phyloP scores from a whole-genome alignment of 2,329 filamentous ascomycete genomes.

The Reticulascus tulasneorum region DNA sequence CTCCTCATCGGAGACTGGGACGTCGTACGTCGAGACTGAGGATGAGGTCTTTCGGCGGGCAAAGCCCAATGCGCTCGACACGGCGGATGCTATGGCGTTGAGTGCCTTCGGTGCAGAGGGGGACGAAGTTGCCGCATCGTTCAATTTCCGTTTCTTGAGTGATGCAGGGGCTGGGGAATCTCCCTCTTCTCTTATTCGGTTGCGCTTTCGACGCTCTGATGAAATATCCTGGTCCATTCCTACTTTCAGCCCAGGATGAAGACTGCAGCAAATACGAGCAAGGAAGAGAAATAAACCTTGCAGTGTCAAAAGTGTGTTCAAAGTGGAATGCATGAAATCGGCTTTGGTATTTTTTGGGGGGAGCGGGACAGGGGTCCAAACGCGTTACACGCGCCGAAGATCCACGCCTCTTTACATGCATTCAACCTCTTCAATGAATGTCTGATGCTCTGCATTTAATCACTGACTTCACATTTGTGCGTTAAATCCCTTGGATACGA shows the following conservation, averaged over 20 bases:
- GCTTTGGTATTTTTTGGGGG: conserved; percentile 10
- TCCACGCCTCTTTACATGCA: too few species aligned
- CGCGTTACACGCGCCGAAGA: too few species aligned
- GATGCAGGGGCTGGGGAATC: background rate
- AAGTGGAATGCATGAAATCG: too few species aligned
- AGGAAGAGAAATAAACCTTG: too few species aligned
- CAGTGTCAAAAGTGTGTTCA: too few species aligned
- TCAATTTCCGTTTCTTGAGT: conserved; percentile 29
- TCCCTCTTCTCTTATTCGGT: background rate
- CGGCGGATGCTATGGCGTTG: conserved; percentile 7
- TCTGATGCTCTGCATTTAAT: too few species aligned
- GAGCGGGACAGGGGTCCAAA: conserved; percentile 3
- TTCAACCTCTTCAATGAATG: too few species aligned
- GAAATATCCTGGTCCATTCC: conserved; percentile 21
- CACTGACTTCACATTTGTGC: too few species aligned
- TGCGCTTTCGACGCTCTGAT: conserved; percentile 2
- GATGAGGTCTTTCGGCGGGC: conserved; percentile 1
- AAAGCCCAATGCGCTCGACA: conserved; percentile 1
- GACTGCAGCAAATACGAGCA: too few species aligned
- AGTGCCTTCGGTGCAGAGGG: conserved; percentile 25
- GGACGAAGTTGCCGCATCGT: conserved; percentile 19
- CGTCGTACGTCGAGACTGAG: conserved; percentile 13
- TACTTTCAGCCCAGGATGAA: too few species aligned
- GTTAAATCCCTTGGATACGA: too few species aligned
- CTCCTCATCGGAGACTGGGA: conserved; percentile 19